A percentile compares a stretch with the other conserved stretches of the same genome.
Evolutionary conservation across 768 basidiomycete genomes (phyloP).

Genomic region (Mycena belliarum): DNA sequence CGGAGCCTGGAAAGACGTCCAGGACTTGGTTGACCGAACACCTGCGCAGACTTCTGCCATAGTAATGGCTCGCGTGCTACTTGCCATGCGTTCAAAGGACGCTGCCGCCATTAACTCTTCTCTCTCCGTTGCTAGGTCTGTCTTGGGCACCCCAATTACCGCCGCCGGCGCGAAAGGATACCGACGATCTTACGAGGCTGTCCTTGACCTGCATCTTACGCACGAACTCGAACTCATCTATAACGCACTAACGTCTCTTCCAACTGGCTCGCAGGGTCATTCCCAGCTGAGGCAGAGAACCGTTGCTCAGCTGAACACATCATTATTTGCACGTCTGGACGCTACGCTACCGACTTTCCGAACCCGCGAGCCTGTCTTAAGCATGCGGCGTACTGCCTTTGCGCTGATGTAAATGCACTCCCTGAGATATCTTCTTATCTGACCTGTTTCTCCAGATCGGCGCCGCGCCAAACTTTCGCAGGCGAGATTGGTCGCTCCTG

Average conservation of each 20-base stretch:
- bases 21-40: constrained; percentile 52
- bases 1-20: constrained; percentile 88
- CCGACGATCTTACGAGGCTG: constrained; percentile 82
- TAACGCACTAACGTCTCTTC: constrained; percentile 39
- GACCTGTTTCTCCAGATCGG: constrained; percentile 24
- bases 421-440: background rate
- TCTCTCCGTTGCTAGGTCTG: constrained; percentile 63
- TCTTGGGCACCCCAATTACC: constrained; percentile 78
- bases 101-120: constrained; percentile 44
- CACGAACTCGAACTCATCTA: constrained; percentile 82
- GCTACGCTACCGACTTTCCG: constrained; percentile 86
- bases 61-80: constrained; percentile 75
- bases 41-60: constrained; percentile 59
- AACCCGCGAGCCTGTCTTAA: constrained; percentile 84
- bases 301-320: constrained; percentile 46
- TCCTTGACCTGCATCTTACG: constrained; percentile 81
- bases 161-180: constrained; percentile 83
- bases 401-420: constrained; percentile 54
- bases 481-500: constrained; percentile 80
- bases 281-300: constrained; percentile 35
- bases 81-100: constrained; percentile 72
- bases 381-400: constrained; percentile 86
- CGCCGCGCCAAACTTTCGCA: constrained; percentile 40
- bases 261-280: constrained; percentile 38
- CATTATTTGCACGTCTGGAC: constrained; percentile 67